A percentile compares a stretch with the other conserved stretches of the same genome.
phyloP scores from a whole-genome alignment of 768 basidiomycete species.

The Agrocybe praecox region DNA sequence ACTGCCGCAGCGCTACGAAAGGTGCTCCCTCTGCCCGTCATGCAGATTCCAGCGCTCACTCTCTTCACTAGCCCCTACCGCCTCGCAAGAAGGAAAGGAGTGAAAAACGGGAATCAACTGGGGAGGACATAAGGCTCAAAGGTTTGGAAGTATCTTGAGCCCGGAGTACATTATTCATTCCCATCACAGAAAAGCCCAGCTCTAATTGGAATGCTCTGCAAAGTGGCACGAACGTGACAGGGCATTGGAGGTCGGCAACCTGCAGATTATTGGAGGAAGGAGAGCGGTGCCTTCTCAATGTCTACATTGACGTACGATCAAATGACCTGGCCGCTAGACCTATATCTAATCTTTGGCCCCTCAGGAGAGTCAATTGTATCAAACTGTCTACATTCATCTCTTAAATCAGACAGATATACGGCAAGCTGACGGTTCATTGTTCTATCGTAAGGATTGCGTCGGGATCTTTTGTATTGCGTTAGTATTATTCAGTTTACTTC shows the following conservation, averaged over 20 bases:
- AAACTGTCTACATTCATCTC: slow-evolving; percentile 72
- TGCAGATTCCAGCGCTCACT: slow-evolving; percentile 7
- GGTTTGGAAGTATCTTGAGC: slow-evolving; percentile 37
- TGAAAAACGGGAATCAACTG: slow-evolving; percentile 53
- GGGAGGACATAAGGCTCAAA: slow-evolving; percentile 61
- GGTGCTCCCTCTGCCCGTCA: slow-evolving; percentile 37
- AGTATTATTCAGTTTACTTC: slow-evolving; percentile 13
- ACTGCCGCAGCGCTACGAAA: slow-evolving; percentile 56
- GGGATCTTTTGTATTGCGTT: slow-evolving; percentile 68
- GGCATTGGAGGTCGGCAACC: slow-evolving; percentile 73
- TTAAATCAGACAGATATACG: slow-evolving; percentile 82
- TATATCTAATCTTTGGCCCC: slow-evolving; percentile 17
- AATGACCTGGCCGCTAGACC: slow-evolving; percentile 4
- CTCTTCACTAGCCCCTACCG: slow-evolving; percentile 36
- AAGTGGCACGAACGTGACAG: slow-evolving; percentile 48
- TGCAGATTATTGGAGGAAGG: slow-evolving; percentile 74
- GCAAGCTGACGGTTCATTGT: slow-evolving; percentile 72
- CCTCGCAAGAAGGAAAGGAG: slow-evolving; percentile 48
- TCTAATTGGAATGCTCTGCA: slow-evolving; percentile 72
- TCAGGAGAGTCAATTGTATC: slow-evolving; percentile 76
- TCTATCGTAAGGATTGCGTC: slow-evolving; percentile 76
- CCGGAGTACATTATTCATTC: neutral
- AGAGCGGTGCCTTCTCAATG: slow-evolving; percentile 65
- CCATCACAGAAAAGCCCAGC: slow-evolving; percentile 64
- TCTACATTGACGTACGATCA: slow-evolving; percentile 70